phyloP scores from a whole-genome alignment of 2,329 filamentous ascomycete genomes.

The Fusarium sarcochroum region DNA sequence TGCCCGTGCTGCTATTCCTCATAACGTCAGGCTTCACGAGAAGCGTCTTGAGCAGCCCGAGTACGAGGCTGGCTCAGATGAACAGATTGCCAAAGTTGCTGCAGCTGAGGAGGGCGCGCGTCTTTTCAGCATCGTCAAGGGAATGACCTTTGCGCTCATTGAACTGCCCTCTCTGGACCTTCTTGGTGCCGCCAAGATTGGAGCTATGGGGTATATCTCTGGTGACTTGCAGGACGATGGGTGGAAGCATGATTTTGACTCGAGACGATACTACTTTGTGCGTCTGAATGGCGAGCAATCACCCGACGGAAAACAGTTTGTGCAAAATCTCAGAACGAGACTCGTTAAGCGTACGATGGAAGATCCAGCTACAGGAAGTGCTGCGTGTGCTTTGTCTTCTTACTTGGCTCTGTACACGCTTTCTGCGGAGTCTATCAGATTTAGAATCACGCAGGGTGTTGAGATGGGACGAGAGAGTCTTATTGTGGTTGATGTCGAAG shows the following conservation, averaged over 20 bases:
- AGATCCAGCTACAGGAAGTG: conserved; percentile 74
- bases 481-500: conserved; percentile 61
- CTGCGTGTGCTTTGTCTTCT: conserved; percentile 68
- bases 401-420: conserved; percentile 63
- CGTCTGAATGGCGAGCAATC: conserved; percentile 47
- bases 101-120: conserved; percentile 58
- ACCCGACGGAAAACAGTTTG: conserved; percentile 39
- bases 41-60: conserved; percentile 51
- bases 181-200: conserved; percentile 60
- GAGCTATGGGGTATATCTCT: conserved; percentile 52
- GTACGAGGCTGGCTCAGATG: conserved; percentile 27
- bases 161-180: conserved; percentile 72
- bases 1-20: conserved; percentile 74
- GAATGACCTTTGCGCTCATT: conserved; percentile 79
- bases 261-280: conserved; percentile 72
- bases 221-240: conserved; percentile 61
- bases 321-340: conserved; percentile 64
- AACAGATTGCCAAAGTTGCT: conserved; percentile 39
- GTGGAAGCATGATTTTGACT: conserved; percentile 66
- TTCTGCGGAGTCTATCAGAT: conserved; percentile 52
- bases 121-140: conserved; percentile 75
- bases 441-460: conserved; percentile 73
- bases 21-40: conserved; percentile 73
- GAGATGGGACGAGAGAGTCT: conserved; percentile 73
- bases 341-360: conserved; percentile 68